Conservation (phyloP, 2,329 filamentous ascomycete species). For the Pseudogymnoascus sp. region DNA sequence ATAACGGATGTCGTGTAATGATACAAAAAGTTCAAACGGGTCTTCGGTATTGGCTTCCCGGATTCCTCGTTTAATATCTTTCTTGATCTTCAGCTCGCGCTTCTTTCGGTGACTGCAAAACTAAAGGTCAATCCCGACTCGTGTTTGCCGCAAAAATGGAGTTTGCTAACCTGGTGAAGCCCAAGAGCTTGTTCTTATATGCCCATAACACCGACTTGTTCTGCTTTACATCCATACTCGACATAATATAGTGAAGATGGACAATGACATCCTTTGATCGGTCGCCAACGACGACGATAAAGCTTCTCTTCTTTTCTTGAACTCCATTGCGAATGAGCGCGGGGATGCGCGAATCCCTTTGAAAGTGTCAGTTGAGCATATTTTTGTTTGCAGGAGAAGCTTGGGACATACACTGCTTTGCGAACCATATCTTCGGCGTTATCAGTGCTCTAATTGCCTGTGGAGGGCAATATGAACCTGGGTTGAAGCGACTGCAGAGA, state of each 20-base stretch:
- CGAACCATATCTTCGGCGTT: constrained; percentile 9
- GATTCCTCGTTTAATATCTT: constrained; percentile 90
- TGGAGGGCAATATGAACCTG: constrained; percentile 9
- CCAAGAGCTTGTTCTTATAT: constrained; percentile 94
- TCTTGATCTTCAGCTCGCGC: constrained; percentile 96
- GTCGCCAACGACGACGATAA: constrained; percentile 95
- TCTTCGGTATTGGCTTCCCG: constrained; percentile 89
- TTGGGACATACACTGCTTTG: constrained; percentile 13
- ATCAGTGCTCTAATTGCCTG: constrained; percentile 6
- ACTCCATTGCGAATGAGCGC: constrained; percentile 86
- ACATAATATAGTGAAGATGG: constrained; percentile 87
- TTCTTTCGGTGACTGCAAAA: constrained; percentile 80
- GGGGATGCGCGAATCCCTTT: constrained; percentile 79
- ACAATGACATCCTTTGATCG: constrained; percentile 94
- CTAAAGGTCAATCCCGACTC: constrained; percentile 9
- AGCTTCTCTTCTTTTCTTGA: constrained; percentile 94
- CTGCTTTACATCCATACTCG: constrained; percentile 80
- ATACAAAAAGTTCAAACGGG: constrained; percentile 94
- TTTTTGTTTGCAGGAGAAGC: neutral
- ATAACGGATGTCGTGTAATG: constrained; percentile 94
- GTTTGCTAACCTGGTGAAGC: constrained; percentile 60
- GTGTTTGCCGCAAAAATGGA: constrained; percentile 1
- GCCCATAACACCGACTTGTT: constrained; percentile 97
- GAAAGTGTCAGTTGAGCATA: constrained; percentile 11
- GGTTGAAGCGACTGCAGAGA: neutral